Percentiles rank a stretch among this genome's conserved stretches.
Evolutionary conservation across 495 filamentous ascomycete genomes (phyloP).

Genomic region (Penicillium lividum): DNA sequence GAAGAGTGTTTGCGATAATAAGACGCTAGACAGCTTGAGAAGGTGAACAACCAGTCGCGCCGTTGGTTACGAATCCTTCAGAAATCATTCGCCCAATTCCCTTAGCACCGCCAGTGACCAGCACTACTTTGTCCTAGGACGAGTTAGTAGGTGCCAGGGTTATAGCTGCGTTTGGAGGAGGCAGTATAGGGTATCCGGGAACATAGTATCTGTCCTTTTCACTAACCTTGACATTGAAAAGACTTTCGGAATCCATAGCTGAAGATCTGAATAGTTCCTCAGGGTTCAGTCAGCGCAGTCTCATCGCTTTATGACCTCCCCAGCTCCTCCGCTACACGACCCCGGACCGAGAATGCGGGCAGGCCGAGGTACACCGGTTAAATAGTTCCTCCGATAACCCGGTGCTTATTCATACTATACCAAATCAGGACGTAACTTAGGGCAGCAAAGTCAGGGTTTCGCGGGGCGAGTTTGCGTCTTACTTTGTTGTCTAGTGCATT

Average conservation of each 20-base stretch:
- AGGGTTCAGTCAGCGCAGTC: slow-evolving; percentile 2
- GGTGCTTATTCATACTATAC: slow-evolving; percentile 17
- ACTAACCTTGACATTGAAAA: slow-evolving; percentile 61
- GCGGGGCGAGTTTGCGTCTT: slow-evolving; percentile 29
- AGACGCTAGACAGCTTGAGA: too few relatives aligned
- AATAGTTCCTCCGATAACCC: slow-evolving; percentile 6
- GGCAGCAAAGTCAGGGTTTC: slow-evolving; percentile 34
- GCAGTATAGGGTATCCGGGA: too few relatives aligned
- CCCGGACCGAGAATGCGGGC: slow-evolving; percentile 18
- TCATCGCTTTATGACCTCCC: slow-evolving; percentile 4
- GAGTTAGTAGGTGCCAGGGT: slow-evolving; percentile 8
- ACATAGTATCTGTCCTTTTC: background rate
- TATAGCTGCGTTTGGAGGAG: too few relatives aligned
- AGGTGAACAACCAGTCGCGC: slow-evolving; percentile 51
- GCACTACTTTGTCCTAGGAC: slow-evolving; percentile 68
- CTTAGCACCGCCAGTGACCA: slow-evolving; percentile 71
- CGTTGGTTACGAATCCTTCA: slow-evolving; percentile 74
- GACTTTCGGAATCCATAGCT: slow-evolving; percentile 53
- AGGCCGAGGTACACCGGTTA: slow-evolving; percentile 26
- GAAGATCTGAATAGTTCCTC: slow-evolving; percentile 4
- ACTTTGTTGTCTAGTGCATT: slow-evolving; percentile 6
- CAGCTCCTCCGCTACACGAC: slow-evolving; percentile 17
- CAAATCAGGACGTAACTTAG: slow-evolving; percentile 26
- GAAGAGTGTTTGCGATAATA: too few relatives aligned
- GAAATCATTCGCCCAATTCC: slow-evolving; percentile 81